phyloP scores from a whole-genome alignment of 148 eudicot species.

The Beta vulgaris region DNA sequence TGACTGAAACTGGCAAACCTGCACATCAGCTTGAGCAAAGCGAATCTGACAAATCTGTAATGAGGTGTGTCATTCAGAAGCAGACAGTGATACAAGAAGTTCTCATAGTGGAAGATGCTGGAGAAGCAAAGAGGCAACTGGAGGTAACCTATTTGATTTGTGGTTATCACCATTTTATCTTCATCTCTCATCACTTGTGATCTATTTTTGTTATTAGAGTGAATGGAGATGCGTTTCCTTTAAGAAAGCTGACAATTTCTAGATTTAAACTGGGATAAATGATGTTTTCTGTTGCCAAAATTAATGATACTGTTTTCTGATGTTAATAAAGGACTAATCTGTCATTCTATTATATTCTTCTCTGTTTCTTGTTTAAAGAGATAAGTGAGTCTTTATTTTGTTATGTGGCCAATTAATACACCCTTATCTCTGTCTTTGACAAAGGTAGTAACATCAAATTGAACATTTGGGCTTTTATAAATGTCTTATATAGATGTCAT shows the following conservation, averaged over 20 bases:
- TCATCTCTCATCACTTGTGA: neutral
- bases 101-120: constrained; percentile 8
- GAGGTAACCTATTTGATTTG: constrained; percentile 26
- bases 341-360: neutral
- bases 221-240: neutral
- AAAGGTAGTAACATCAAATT: too few relatives aligned
- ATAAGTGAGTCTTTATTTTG: too few relatives aligned
- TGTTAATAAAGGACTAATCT: neutral
- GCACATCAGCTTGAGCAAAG: constrained; percentile 12
- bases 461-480: too few relatives aligned
- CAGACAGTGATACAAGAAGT: constrained; percentile 29
- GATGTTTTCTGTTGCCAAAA: neutral
- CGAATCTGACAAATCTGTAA: constrained; percentile 17
- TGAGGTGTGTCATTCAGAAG: constrained; percentile 25
- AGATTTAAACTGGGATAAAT: neutral
- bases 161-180: neutral
- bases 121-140: constrained; percentile 8
- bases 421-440: too few relatives aligned
- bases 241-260: constrained; percentile 1
- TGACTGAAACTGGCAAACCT: constrained; percentile 15
- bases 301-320: too few relatives aligned
- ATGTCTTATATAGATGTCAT: too few relatives aligned
- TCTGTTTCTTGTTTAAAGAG: neutral
- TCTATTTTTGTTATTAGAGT: neutral
- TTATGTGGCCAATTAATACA: too few relatives aligned